A percentile compares a stretch with the other conserved stretches of the same genome.
These are phyloP conservation scores for Brettanomyces bruxellensis DNA, from an alignment of 805 yeast species.

Conservation along the genomic window DNA sequence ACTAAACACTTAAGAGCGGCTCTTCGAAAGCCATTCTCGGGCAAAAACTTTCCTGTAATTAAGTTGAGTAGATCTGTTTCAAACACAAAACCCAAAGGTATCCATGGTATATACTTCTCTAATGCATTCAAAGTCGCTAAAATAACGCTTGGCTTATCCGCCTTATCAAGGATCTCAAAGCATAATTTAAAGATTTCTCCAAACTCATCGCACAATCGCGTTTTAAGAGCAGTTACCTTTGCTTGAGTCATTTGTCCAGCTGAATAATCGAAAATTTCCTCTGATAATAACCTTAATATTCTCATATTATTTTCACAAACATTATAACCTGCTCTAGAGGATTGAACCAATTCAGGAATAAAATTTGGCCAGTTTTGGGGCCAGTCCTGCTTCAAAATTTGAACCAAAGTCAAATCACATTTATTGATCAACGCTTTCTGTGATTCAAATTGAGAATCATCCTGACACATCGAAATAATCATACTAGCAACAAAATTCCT, in stretches of 20 bases:
- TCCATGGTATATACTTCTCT: conserved; percentile 87
- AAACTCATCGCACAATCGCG: conserved; percentile 81
- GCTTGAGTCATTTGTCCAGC: conserved; percentile 97
- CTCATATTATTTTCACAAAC: conserved; percentile 98
- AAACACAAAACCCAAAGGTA: conserved; percentile 82
- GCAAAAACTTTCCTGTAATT: conserved; percentile 67
- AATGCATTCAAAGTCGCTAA: conserved; percentile 78
- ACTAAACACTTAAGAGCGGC: conserved; percentile 86
- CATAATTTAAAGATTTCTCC: conserved; percentile 90
- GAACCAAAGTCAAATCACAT: conserved; percentile 88
- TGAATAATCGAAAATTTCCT: conserved; percentile 94
- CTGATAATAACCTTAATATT: conserved; percentile 78
- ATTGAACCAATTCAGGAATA: conserved; percentile 83
- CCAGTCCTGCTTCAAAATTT: conserved; percentile 96
- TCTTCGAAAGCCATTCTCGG: conserved; percentile 72
- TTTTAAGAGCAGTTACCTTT: conserved; percentile 73
- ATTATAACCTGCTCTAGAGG: conserved; percentile 77
- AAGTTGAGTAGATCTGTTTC: conserved; percentile 74
- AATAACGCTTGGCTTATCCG: conserved; percentile 74
- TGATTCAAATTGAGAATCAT: conserved; percentile 57
- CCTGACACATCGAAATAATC: conserved; percentile 86
- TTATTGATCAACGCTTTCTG: conserved; percentile 84
- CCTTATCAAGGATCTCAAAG: conserved; percentile 85
- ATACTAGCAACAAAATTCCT: conserved; percentile 89
- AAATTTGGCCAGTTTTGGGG: conserved; percentile 98